Percentiles rank a stretch among this genome's conserved stretches.
These are phyloP conservation scores for Thelonectria olida DNA, from an alignment of 2,329 filamentous ascomycete genomes.

Conservation along the genomic window DNA sequence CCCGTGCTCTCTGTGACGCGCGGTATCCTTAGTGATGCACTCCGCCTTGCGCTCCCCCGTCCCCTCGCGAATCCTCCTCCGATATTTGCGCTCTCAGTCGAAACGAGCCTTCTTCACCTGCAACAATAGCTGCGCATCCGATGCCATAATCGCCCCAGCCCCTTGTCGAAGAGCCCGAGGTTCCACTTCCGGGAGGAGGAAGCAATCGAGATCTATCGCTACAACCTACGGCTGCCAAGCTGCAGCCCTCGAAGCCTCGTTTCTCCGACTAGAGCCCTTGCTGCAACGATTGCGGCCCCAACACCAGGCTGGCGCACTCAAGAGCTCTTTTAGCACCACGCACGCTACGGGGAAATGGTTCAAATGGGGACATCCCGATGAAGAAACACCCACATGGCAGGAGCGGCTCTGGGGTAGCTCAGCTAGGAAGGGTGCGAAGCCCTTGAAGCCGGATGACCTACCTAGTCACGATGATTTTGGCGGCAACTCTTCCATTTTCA, in stretches of 20 bases:
- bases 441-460: slow-evolving; percentile 66
- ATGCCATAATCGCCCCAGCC: slow-evolving; percentile 19
- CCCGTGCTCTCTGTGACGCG: slow-evolving; percentile 20
- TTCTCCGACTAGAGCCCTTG: slow-evolving; percentile 40
- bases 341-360: slow-evolving; percentile 30
- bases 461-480: slow-evolving; percentile 68
- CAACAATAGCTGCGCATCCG: slow-evolving; percentile 47
- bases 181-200: slow-evolving; percentile 16
- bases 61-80: slow-evolving; percentile 69
- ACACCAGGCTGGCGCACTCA: slow-evolving; percentile 16
- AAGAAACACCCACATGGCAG: slow-evolving; percentile 52
- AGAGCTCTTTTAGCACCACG: slow-evolving; percentile 44
- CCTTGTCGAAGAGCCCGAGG: slow-evolving; percentile 33
- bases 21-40: slow-evolving; percentile 51
- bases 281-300: slow-evolving; percentile 24
- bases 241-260: slow-evolving; percentile 41
- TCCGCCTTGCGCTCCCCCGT: slow-evolving; percentile 54
- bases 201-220: slow-evolving; percentile 20
- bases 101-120: slow-evolving; percentile 64
- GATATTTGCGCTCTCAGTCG: slow-evolving; percentile 78
- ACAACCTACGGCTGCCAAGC: slow-evolving; percentile 25
- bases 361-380: slow-evolving; percentile 29
- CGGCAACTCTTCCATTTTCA: slow-evolving; percentile 67
- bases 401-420: slow-evolving; percentile 59
- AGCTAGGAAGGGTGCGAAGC: slow-evolving; percentile 49